A percentile compares a stretch with the other conserved stretches of the same genome.
phyloP scores from a whole-genome alignment of 179 eudicot genomes.

The Camellia oleifera region DNA sequence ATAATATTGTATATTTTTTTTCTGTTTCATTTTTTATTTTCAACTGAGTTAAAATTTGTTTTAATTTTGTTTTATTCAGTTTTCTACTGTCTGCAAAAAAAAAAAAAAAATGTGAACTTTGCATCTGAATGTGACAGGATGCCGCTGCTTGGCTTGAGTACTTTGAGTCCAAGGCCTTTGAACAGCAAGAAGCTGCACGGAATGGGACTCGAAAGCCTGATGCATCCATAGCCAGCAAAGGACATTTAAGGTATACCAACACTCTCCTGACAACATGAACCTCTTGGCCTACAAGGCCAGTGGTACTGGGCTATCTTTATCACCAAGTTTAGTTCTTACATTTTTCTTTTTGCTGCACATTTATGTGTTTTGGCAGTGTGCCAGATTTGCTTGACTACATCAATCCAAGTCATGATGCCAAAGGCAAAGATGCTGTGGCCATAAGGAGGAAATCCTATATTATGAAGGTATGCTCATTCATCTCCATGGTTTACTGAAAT shows the following conservation, averaged over 20 bases:
- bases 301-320: constrained; percentile 6
- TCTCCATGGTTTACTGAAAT: background rate
- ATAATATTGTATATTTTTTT: background rate
- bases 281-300: constrained; percentile 6
- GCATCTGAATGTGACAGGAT: constrained; percentile 54
- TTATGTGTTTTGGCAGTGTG: constrained; percentile 52
- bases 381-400: constrained; percentile 99
- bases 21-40: background rate
- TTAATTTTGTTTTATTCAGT: background rate
- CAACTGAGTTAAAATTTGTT: background rate
- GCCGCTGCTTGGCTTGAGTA: constrained; percentile 99
- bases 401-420: constrained; percentile 80
- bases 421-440: constrained; percentile 65
- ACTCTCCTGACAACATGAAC: constrained; percentile 2
- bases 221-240: constrained; percentile 99
- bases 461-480: constrained; percentile 51
- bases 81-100: background rate
- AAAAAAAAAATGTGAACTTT: background rate
- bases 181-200: constrained; percentile 99
- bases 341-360: constrained; percentile 6
- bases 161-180: constrained; percentile 99
- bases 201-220: constrained; percentile 97
- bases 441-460: constrained; percentile 63
- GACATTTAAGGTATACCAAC: constrained; percentile 73
- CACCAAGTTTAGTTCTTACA: background rate